A percentile compares a stretch with the other conserved stretches of the same genome.
phyloP scores from a whole-genome alignment of 2,329 filamentous ascomycete species.

The Fusarium begoniae region DNA sequence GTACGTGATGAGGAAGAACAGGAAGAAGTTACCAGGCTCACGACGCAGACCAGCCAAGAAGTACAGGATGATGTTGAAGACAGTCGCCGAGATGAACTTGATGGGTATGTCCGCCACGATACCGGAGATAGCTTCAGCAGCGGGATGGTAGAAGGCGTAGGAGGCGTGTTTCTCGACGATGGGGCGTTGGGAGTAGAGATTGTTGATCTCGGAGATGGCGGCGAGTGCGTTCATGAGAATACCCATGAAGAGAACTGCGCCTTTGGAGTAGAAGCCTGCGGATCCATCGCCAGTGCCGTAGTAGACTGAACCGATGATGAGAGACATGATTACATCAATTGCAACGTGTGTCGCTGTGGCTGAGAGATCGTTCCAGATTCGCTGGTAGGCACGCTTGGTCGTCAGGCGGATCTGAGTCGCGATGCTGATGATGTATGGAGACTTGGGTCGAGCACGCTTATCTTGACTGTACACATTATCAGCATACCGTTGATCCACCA shows the following conservation, averaged over 20 bases:
- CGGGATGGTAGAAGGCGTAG: conserved; percentile 62
- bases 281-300: conserved; percentile 61
- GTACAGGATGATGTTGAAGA: conserved; percentile 67
- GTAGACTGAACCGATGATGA: conserved; percentile 71
- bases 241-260: conserved; percentile 68
- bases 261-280: conserved; percentile 62
- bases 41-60: conserved; percentile 64
- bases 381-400: conserved; percentile 60
- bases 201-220: conserved; percentile 64
- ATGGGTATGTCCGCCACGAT: conserved; percentile 65
- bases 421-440: conserved; percentile 66
- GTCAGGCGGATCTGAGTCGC: conserved; percentile 63
- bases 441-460: conserved; percentile 62
- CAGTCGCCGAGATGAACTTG: conserved; percentile 60
- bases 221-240: conserved; percentile 67
- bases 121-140: conserved; percentile 63
- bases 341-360: conserved; percentile 57
- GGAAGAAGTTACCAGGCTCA: conserved; percentile 75
- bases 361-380: conserved; percentile 61
- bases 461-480: conserved; percentile 51
- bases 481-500: accelerated
- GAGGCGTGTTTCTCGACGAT: conserved; percentile 61
- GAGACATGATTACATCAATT: conserved; percentile 63
- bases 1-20: conserved; percentile 78
- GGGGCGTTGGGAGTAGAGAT: conserved; percentile 54